Percentiles rank a stretch among this genome's conserved stretches.
These are phyloP conservation scores for Chlamydomonas schloesseri DNA, from an alignment of 139 green algal genomes.

Conservation along the genomic window DNA sequence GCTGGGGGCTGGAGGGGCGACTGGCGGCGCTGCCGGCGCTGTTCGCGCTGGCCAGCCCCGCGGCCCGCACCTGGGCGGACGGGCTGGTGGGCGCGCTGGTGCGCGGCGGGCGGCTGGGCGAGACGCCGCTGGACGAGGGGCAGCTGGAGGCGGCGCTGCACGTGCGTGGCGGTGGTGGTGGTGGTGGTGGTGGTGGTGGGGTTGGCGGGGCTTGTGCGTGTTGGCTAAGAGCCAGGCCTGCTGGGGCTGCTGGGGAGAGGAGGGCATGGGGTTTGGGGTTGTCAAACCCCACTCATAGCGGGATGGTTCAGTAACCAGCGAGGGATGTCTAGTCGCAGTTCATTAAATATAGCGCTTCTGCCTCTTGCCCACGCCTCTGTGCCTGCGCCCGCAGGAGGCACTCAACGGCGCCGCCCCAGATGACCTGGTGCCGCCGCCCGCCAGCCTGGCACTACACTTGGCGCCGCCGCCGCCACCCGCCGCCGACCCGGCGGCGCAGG, in stretches of 20 bases:
- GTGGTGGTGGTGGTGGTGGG: too few species aligned
- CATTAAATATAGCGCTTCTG: too few species aligned
- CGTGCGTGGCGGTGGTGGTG: not conserved
- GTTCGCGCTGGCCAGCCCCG: slow-evolving; percentile 32
- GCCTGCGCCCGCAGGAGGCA: not conserved
- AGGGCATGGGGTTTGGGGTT: too few species aligned
- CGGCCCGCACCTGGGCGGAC: slow-evolving; percentile 27
- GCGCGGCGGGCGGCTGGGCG: slow-evolving; percentile 24
- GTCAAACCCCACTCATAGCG: too few species aligned
- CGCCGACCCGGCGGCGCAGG: not conserved
- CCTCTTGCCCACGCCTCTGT: not conserved
- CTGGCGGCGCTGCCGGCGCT: slow-evolving; percentile 27
- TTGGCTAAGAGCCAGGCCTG: too few species aligned
- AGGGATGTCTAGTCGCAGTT: too few species aligned
- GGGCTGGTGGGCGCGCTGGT: slow-evolving; percentile 22
- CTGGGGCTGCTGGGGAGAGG: too few species aligned
- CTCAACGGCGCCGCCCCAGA: slow-evolving; percentile 13
- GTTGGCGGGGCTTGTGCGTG: too few species aligned
- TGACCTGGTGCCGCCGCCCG: slow-evolving; percentile 15
- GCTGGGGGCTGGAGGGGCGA: slow-evolving; percentile 41
- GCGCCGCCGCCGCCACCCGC: not conserved
- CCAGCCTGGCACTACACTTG: not conserved
- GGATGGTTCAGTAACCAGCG: too few species aligned
- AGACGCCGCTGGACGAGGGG: slow-evolving; percentile 28
- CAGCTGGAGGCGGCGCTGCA: slow-evolving; percentile 32